These are phyloP conservation scores for Kwoniella heveanensis DNA, from an alignment of 768 basidiomycete species.

Conservation along the genomic window DNA sequence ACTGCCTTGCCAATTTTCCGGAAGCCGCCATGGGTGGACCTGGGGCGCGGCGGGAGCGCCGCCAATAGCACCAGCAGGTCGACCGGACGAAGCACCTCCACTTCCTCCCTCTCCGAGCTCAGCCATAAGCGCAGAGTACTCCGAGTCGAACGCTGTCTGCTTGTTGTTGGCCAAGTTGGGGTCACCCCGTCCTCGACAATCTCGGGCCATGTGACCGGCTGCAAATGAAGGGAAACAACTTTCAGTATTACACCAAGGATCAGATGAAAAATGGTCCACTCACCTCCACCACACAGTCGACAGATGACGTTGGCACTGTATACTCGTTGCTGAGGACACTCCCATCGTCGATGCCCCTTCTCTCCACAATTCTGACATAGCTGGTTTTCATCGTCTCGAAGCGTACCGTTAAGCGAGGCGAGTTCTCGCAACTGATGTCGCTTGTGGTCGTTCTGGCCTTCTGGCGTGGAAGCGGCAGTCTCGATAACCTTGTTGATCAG, in stretches of 20 bases:
- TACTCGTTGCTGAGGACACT: constrained; percentile 97
- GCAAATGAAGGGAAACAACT: not conserved
- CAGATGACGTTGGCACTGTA: constrained; percentile 99
- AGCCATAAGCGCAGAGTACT: constrained; percentile 95
- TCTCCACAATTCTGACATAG: constrained; percentile 73
- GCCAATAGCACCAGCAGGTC: constrained; percentile 37
- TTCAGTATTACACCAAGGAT: not conserved
- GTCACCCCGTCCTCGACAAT: constrained; percentile 91
- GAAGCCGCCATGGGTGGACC: constrained; percentile 56
- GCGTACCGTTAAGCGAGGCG: constrained; percentile 94
- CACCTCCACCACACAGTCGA: constrained; percentile 85
- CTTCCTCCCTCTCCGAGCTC: constrained; percentile 82
- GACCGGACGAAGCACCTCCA: constrained; percentile 36
- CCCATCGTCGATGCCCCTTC: constrained; percentile 85
- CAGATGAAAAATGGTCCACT: constrained; percentile 16
- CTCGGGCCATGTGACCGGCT: constrained; percentile 97
- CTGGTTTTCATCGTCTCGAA: constrained; percentile 99
- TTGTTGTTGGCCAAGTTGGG: constrained; percentile 66
- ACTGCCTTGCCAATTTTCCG: constrained; percentile 54
- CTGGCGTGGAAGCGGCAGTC: constrained; percentile 97
- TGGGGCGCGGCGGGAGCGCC: constrained; percentile 35
- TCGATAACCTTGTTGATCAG: constrained; percentile 98
- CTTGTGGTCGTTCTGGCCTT: constrained; percentile 99
- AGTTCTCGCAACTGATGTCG: constrained; percentile 97
- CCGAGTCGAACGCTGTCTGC: constrained; percentile 83